Percentiles rank a stretch among this genome's conserved stretches.
phyloP scores from a whole-genome alignment of 2,329 filamentous ascomycete species.

The Hymenoscyphus albidus region DNA sequence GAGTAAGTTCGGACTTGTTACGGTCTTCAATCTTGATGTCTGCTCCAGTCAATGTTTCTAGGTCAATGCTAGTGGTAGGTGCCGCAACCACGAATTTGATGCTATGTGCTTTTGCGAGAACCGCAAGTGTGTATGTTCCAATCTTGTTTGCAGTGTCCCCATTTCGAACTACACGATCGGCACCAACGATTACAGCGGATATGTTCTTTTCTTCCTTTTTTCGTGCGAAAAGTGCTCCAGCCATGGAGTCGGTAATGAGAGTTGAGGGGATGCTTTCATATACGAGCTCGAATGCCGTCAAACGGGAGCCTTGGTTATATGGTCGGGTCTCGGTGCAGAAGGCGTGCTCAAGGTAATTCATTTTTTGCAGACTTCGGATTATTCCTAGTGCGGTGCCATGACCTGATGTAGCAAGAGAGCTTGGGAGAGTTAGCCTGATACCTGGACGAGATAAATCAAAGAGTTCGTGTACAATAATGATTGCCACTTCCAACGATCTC shows the following conservation, averaged over 20 bases:
- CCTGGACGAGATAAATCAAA: background rate
- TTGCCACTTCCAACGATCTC: background rate
- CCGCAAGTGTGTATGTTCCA: constrained; percentile 87
- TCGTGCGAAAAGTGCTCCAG: constrained; percentile 71
- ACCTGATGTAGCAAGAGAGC: constrained; percentile 92
- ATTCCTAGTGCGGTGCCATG: constrained; percentile 95
- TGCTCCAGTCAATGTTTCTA: constrained; percentile 70
- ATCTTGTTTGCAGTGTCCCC: constrained; percentile 99
- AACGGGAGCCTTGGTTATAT: constrained; percentile 93
- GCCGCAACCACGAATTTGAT: constrained; percentile 95
- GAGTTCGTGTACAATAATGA: background rate
- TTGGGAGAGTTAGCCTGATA: constrained; percentile 33
- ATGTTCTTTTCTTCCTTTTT: constrained; percentile 64
- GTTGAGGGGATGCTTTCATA: constrained; percentile 90
- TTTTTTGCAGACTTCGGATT: constrained; percentile 73
- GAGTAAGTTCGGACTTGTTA: constrained; percentile 74
- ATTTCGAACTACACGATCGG: constrained; percentile 91
- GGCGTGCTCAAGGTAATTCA: constrained; percentile 67
- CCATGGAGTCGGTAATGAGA: constrained; percentile 95
- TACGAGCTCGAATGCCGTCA: constrained; percentile 95
- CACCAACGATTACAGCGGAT: constrained; percentile 85
- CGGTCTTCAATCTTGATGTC: constrained; percentile 91
- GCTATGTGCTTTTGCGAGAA: constrained; percentile 83
- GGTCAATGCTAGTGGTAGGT: constrained; percentile 89
- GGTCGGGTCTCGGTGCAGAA: constrained; percentile 97